Percentiles rank a stretch among this genome's conserved stretches.
phyloP scores from a whole-genome alignment of 371 early-diverging fungal genomes.

The Mucor ambiguus region DNA sequence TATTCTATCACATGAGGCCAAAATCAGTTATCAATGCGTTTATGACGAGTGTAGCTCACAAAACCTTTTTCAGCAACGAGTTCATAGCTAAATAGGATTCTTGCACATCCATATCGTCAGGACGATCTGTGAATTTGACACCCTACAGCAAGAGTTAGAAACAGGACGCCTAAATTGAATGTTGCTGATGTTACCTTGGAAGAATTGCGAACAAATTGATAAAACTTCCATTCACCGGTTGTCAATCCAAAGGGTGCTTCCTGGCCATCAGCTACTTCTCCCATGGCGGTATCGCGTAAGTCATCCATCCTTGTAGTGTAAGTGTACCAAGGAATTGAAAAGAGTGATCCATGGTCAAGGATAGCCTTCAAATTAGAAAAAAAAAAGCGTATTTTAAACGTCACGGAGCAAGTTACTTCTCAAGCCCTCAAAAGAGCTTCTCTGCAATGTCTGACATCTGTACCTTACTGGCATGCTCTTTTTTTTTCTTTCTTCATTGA shows the following conservation, averaged over 20 bases:
- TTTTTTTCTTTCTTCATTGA: no score
- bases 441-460: no score
- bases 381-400: neutral
- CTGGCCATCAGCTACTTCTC: conserved; percentile 19
- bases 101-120: conserved; percentile 44
- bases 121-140: conserved; percentile 47
- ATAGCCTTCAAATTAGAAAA: neutral
- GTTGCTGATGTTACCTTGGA: conserved; percentile 9
- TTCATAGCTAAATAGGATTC: conserved; percentile 55
- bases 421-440: no score
- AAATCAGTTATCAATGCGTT: neutral
- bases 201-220: conserved; percentile 25
- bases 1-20: conserved; percentile 18
- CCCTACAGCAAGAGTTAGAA: conserved; percentile 20
- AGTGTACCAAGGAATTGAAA: neutral
- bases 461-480: no score
- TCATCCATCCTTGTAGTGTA: conserved; percentile 1
- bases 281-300: conserved; percentile 7
- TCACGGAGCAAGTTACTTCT: neutral
- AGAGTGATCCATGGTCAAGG: neutral
- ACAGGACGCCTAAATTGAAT: neutral
- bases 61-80: conserved; percentile 53
- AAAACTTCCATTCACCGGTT: conserved; percentile 29
- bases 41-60: no score
- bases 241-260: conserved; percentile 31